Percentiles rank a stretch among this genome's conserved stretches.
These are phyloP conservation scores for Gyrodon lividus DNA, from an alignment of 768 basidiomycete species.

Conservation along the genomic window DNA sequence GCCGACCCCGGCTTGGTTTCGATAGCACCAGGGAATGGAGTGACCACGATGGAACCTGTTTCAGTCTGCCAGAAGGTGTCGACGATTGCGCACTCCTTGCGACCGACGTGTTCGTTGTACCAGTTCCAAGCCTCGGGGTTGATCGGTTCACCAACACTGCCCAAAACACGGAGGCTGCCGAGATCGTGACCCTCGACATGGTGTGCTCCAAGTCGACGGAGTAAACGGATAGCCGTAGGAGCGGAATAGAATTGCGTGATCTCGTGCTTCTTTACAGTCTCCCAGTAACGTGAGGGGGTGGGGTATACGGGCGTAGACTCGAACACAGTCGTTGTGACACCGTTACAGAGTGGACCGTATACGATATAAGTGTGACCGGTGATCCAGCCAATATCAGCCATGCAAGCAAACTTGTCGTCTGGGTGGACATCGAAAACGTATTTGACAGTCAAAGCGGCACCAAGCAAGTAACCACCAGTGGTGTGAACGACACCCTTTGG, in stretches of 20 bases:
- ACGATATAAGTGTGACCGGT: slow-evolving; percentile 97
- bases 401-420: slow-evolving; percentile 95
- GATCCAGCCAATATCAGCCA: slow-evolving; percentile 99
- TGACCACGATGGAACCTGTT: slow-evolving; percentile 93
- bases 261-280: slow-evolving; percentile 89
- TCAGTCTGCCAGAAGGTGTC: slow-evolving; percentile 99
- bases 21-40: slow-evolving; percentile 94
- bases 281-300: slow-evolving; percentile 95
- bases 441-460: slow-evolving; percentile 90
- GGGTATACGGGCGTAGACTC: slow-evolving; percentile 98
- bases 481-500: slow-evolving; percentile 97
- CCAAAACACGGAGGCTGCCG: slow-evolving; percentile 78
- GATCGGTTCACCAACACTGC: slow-evolving; percentile 96
- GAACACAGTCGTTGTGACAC: slow-evolving; percentile 85
- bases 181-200: slow-evolving; percentile 86
- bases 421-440: slow-evolving; percentile 97
- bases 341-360: slow-evolving; percentile 90
- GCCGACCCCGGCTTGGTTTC: slow-evolving; percentile 96
- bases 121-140: slow-evolving; percentile 99
- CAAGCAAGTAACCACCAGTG: slow-evolving; percentile 86
- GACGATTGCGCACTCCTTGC: slow-evolving; percentile 85
- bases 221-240: slow-evolving; percentile 91
- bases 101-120: slow-evolving; percentile 96
- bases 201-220: slow-evolving; percentile 81
- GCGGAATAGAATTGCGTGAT: slow-evolving; percentile 96